Conservation (phyloP, 2,329 filamentous ascomycete genomes). For the Botrytis squamosa region DNA sequence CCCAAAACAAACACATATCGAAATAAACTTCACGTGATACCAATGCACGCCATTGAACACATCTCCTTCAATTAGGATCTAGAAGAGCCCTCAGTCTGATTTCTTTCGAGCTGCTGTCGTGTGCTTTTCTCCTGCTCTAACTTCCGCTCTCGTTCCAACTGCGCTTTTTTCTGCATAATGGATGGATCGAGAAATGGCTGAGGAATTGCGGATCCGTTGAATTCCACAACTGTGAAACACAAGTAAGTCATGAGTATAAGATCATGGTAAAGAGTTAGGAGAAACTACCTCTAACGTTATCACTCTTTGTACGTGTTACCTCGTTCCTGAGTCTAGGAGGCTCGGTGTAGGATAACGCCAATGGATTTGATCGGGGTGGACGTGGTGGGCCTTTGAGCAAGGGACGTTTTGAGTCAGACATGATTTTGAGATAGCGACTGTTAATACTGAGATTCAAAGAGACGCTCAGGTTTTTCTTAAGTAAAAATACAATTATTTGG, state of each 20-base stretch:
- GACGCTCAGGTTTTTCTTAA: not conserved
- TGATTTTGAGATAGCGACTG: not conserved
- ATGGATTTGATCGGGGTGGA: constrained; percentile 23
- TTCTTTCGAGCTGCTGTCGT: constrained; percentile 4
- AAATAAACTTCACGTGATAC: not conserved
- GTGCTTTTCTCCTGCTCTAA: constrained; percentile 24
- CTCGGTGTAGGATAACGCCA: constrained; percentile 29
- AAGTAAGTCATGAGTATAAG: not conserved
- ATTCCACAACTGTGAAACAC: constrained; percentile 28
- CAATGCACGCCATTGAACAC: not conserved
- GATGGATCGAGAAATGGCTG: constrained; percentile 36
- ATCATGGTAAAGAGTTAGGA: no score
- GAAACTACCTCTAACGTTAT: not conserved
- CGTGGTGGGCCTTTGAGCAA: constrained; percentile 29
- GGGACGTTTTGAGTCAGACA: constrained; percentile 18
- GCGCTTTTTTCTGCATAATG: constrained; percentile 28
- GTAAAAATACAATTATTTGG: not conserved
- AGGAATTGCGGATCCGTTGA: constrained; percentile 29
- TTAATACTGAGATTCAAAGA: no score
- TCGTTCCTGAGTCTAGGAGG: constrained; percentile 27
- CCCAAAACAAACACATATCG: not conserved
- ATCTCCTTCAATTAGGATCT: not conserved
- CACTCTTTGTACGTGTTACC: constrained; percentile 14
- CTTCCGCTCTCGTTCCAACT: constrained; percentile 27
- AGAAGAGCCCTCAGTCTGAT: not conserved